phyloP scores from a whole-genome alignment of 768 basidiomycete species.

The Cystofilobasidium ferigula region DNA sequence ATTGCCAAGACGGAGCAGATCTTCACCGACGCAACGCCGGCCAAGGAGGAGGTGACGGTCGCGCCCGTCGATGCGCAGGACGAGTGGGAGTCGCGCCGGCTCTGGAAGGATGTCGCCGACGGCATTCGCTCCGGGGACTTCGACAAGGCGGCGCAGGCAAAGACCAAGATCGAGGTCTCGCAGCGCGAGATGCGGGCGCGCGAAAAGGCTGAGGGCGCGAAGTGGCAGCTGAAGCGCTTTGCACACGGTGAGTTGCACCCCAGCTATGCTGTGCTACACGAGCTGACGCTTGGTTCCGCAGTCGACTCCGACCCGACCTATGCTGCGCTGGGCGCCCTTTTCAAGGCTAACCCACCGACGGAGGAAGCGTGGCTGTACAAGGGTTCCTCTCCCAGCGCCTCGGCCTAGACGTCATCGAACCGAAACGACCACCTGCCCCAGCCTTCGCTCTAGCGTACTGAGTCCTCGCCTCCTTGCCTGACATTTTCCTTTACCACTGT shows the following conservation, averaged over 20 bases:
- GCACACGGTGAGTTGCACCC: conserved; percentile 57
- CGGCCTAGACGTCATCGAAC: background rate
- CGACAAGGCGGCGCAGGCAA: conserved; percentile 70
- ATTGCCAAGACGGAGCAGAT: conserved; percentile 40
- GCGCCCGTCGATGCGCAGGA: conserved; percentile 47
- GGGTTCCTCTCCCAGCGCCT: background rate
- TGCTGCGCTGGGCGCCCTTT: background rate
- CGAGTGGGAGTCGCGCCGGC: conserved; percentile 73
- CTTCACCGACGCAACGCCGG: conserved; percentile 65
- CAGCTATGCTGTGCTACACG: conserved; percentile 51
- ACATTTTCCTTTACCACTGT: too few species aligned
- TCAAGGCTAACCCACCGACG: conserved; percentile 9
- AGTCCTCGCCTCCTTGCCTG: too few species aligned
- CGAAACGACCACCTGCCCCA: too few species aligned
- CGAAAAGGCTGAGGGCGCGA: conserved; percentile 58
- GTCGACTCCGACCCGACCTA: background rate
- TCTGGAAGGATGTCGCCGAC: conserved; percentile 78
- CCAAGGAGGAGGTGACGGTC: conserved; percentile 66
- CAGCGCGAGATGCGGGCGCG: conserved; percentile 80
- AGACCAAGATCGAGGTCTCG: conserved; percentile 54
- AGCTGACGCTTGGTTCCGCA: too few species aligned
- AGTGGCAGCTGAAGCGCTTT: conserved; percentile 73
- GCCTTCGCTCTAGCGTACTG: background rate
- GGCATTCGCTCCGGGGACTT: conserved; percentile 87
- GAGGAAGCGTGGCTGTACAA: conserved; percentile 16